Evolutionary conservation across 169 alveolate species (phyloP).

Genomic region (Eimeria praecox): DNA sequence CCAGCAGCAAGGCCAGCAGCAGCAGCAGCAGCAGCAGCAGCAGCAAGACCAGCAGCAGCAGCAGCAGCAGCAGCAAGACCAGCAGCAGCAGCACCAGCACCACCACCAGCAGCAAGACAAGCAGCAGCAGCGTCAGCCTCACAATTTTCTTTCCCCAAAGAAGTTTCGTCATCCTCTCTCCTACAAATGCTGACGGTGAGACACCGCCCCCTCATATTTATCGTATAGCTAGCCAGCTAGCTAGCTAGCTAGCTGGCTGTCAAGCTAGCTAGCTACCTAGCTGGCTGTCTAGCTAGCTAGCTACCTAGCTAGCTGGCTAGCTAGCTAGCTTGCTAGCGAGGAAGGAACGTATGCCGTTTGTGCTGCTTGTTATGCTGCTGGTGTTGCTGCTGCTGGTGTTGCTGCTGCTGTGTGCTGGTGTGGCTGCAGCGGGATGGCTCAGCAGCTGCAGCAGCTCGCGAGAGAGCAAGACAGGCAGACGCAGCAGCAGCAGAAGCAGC

Average conservation of each 20-base stretch:
- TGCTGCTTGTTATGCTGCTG: neutral
- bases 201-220: neutral
- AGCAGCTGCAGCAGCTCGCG: neutral
- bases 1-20: neutral
- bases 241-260: neutral
- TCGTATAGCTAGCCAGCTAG: no score
- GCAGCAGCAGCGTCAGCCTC: neutral
- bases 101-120: neutral
- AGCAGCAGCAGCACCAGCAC: neutral
- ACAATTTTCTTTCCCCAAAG: neutral
- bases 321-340: conserved; percentile 36
- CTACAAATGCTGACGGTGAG: conserved; percentile 40
- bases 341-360: no score
- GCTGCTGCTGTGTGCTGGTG: conserved; percentile 1
- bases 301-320: neutral
- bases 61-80: neutral
- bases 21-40: neutral
- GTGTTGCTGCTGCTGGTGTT: conserved; percentile 33
- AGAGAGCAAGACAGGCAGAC: neutral
- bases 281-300: conserved; percentile 6
- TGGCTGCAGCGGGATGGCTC: conserved; percentile 37
- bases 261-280: conserved; percentile 33
- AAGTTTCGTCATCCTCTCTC: neutral
- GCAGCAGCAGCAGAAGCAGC: conserved; percentile 23
- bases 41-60: neutral